A percentile compares a stretch with the other conserved stretches of the same genome.
Evolutionary conservation across 2,329 filamentous ascomycete genomes (phyloP).

Genomic region (Fusarium subtropicale): DNA sequence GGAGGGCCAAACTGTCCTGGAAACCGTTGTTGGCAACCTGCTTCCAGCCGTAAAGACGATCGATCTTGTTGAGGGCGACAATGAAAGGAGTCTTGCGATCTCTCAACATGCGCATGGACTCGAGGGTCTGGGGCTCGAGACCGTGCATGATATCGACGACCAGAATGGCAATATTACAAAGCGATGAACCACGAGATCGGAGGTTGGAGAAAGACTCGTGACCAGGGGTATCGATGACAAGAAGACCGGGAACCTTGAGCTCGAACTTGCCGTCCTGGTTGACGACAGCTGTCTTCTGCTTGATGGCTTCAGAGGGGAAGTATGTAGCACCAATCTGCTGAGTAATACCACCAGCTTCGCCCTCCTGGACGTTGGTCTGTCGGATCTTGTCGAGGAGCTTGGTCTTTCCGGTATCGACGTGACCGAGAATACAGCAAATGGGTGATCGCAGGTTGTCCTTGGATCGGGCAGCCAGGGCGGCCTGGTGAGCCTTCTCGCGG

Average conservation of each 20-base stretch:
- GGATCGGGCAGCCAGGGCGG: constrained; percentile 88
- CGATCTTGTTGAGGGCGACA: constrained; percentile 99
- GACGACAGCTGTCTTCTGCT: constrained; percentile 91
- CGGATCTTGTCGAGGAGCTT: constrained; percentile 98
- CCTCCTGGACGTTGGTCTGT: constrained; percentile 98
- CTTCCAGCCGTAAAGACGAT: constrained; percentile 99
- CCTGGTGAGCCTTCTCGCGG: constrained; percentile 89
- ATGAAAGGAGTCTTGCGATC: constrained; percentile 98
- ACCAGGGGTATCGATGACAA: constrained; percentile 98
- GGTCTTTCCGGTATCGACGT: constrained; percentile 99
- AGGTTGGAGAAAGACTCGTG: constrained; percentile 99
- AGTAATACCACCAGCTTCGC: constrained; percentile 98
- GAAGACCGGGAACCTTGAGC: constrained; percentile 95
- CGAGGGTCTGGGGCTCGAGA: constrained; percentile 94
- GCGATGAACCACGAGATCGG: constrained; percentile 93
- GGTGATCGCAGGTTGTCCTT: constrained; percentile 95
- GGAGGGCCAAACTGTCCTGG: constrained; percentile 87
- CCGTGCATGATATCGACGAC: constrained; percentile 99
- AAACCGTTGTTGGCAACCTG: constrained; percentile 99
- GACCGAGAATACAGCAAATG: constrained; percentile 99
- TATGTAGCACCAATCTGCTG: constrained; percentile 99
- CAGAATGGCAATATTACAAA: constrained; percentile 99
- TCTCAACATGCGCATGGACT: constrained; percentile 94
- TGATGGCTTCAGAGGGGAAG: constrained; percentile 94
- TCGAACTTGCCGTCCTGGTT: constrained; percentile 92